Percentiles rank a stretch among this genome's conserved stretches.
These are phyloP conservation scores for Wickerhamiella slavikovae DNA, from an alignment of 805 yeast genomes.

Conservation along the genomic window DNA sequence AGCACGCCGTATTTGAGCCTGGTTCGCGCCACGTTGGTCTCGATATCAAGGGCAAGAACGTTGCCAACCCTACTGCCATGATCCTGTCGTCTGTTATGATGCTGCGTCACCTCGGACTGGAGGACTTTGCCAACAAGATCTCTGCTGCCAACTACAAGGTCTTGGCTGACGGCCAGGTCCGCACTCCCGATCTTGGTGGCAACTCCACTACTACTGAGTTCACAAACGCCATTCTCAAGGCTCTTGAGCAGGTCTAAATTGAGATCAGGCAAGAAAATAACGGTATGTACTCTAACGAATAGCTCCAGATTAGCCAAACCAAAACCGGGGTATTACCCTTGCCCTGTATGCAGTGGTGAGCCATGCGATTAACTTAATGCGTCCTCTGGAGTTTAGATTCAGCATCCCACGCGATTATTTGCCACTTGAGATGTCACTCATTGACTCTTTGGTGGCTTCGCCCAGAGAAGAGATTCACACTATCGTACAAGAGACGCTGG, in stretches of 20 bases:
- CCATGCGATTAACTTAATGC: too few relatives aligned
- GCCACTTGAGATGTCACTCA: too few relatives aligned
- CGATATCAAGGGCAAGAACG: slow-evolving; percentile 82
- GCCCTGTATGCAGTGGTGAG: too few relatives aligned
- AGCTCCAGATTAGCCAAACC: too few relatives aligned
- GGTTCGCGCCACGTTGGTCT: slow-evolving; percentile 99
- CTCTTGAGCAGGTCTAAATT: slow-evolving; percentile 25
- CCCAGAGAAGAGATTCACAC: too few relatives aligned
- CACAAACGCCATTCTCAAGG: slow-evolving; percentile 71
- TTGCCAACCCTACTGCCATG: slow-evolving; percentile 97
- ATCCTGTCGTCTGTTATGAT: slow-evolving; percentile 75
- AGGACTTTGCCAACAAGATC: slow-evolving; percentile 65
- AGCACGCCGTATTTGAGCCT: slow-evolving; percentile 94
- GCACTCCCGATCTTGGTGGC: slow-evolving; percentile 89
- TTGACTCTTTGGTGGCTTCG: too few relatives aligned
- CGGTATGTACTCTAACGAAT: background rate
- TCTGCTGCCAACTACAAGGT: slow-evolving; percentile 78
- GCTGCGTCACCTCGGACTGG: slow-evolving; percentile 89
- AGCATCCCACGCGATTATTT: too few relatives aligned
- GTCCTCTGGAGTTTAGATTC: too few relatives aligned
- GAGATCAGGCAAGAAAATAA: too few relatives aligned
- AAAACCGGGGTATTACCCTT: too few relatives aligned
- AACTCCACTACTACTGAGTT: slow-evolving; percentile 75
- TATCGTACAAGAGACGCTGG: too few relatives aligned
- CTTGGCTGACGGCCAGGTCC: slow-evolving; percentile 65